phyloP scores from a whole-genome alignment of 371 early-diverging fungal species.

The Mucor lusitanicus region DNA sequence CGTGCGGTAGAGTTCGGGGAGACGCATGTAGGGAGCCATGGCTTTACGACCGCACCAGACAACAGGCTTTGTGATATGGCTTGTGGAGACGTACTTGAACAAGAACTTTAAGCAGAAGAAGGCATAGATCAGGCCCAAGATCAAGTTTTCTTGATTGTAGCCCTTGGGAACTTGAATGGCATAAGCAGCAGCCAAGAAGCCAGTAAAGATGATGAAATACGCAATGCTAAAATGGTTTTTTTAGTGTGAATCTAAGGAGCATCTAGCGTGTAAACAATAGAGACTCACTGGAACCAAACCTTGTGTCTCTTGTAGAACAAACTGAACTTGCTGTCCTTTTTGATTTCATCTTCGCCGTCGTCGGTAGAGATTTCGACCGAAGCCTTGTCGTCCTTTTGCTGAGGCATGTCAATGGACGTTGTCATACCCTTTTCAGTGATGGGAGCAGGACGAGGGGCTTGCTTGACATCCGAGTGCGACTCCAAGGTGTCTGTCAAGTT shows the following conservation, averaged over 20 bases:
- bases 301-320: constrained; percentile 9
- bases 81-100: constrained; percentile 23
- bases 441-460: neutral
- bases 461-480: constrained; percentile 11
- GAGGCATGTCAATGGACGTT: constrained; percentile 16
- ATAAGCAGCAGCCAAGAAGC: constrained; percentile 25
- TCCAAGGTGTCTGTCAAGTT: constrained; percentile 13
- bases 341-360: constrained; percentile 17
- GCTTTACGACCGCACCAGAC: constrained; percentile 11
- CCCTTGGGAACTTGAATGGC: constrained; percentile 35
- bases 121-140: constrained; percentile 35
- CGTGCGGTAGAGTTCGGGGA: constrained; percentile 16
- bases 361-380: neutral
- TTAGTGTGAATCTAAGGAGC: neutral
- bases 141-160: constrained; percentile 26
- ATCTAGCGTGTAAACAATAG: neutral
- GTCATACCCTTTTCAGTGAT: constrained; percentile 7
- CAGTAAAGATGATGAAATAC: constrained; percentile 31
- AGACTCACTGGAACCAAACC: constrained; percentile 7
- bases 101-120: constrained; percentile 19
- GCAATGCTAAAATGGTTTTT: constrained; percentile 2
- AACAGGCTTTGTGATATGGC: constrained; percentile 22
- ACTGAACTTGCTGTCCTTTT: constrained; percentile 9
- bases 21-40: constrained; percentile 23
- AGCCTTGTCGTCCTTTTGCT: constrained; percentile 3